These are phyloP conservation scores for Aspergillus thermomutatus DNA, from an alignment of 2,329 filamentous ascomycete genomes.

Conservation along the genomic window DNA sequence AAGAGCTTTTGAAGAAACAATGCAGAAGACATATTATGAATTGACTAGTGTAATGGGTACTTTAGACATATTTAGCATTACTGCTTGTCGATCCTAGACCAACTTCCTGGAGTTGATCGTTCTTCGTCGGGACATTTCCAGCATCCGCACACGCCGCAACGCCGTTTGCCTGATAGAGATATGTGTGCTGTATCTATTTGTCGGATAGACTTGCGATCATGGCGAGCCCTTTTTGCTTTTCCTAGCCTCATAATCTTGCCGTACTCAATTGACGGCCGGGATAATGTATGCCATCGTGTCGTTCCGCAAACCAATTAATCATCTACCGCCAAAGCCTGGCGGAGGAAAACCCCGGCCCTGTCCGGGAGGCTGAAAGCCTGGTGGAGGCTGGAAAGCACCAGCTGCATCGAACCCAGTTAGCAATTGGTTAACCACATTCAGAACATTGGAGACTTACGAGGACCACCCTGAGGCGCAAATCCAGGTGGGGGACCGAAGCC, in stretches of 20 bases:
- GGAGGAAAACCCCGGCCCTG: slow-evolving; percentile 52
- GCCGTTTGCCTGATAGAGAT: slow-evolving; percentile 36
- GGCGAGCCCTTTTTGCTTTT: slow-evolving; percentile 11
- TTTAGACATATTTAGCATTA: slow-evolving; percentile 22
- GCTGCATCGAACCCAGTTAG: slow-evolving; percentile 46
- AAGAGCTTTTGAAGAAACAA: background rate
- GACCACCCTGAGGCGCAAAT: slow-evolving; percentile 44
- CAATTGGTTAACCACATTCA: slow-evolving; percentile 9
- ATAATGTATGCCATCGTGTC: slow-evolving; percentile 22
- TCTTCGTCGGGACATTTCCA: slow-evolving; percentile 29
- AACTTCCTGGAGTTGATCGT: slow-evolving; percentile 17
- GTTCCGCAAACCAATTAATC: slow-evolving; percentile 22
- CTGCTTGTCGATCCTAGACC: slow-evolving; percentile 14
- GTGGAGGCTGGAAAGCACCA: slow-evolving; percentile 56
- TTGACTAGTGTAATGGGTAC: slow-evolving; percentile 15
- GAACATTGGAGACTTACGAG: slow-evolving; percentile 39
- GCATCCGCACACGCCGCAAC: slow-evolving; percentile 41
- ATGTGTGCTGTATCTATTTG: slow-evolving; percentile 25
- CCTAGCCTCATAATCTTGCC: slow-evolving; percentile 15
- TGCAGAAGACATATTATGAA: slow-evolving; percentile 8
- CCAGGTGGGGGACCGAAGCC: slow-evolving; percentile 48
- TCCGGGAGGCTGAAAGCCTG: slow-evolving; percentile 70
- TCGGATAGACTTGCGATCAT: slow-evolving; percentile 15
- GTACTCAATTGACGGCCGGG: slow-evolving; percentile 18
- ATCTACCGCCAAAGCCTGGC: slow-evolving; percentile 47